These are phyloP conservation scores for Dunaliella primolecta DNA, from an alignment of 139 green algal genomes.

Conservation along the genomic window DNA sequence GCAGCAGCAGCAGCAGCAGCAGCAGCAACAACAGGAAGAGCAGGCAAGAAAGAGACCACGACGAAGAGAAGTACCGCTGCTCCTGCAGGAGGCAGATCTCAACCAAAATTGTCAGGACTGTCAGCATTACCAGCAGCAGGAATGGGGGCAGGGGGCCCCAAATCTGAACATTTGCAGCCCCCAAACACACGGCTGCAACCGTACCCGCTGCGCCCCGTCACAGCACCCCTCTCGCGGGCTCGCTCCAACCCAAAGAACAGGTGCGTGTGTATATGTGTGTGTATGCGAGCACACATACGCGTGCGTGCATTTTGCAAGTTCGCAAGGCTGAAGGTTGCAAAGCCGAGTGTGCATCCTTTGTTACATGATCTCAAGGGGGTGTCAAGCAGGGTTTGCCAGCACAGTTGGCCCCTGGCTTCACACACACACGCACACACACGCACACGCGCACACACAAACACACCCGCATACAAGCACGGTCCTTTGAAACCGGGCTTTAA, in stretches of 20 bases:
- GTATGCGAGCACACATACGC: not conserved
- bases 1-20: not conserved
- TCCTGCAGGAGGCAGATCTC: too few relatives aligned
- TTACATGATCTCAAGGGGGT: too few relatives aligned
- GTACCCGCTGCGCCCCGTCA: not conserved
- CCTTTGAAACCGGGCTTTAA: too few relatives aligned
- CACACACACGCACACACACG: not conserved
- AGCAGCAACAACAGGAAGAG: too few relatives aligned
- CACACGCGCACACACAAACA: not conserved
- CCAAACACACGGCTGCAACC: not conserved
- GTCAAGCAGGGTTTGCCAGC: too few relatives aligned
- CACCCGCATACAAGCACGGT: not conserved
- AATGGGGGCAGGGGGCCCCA: not conserved
- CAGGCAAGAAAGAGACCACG: too few relatives aligned
- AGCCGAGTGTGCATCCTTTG: too few relatives aligned
- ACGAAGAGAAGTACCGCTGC: too few relatives aligned
- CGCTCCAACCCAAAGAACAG: not conserved
- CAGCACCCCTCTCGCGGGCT: not conserved
- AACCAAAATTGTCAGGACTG: too few relatives aligned
- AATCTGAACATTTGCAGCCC: too few relatives aligned
- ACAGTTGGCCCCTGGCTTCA: too few relatives aligned
- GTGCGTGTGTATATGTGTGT: not conserved
- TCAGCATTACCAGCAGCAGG: not conserved
- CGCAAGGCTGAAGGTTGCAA: too few relatives aligned
- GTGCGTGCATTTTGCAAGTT: not conserved